Evolutionary conservation across 208 protist genomes (phyloP).

Genomic region (Leptomonas pyrrhocoris): DNA sequence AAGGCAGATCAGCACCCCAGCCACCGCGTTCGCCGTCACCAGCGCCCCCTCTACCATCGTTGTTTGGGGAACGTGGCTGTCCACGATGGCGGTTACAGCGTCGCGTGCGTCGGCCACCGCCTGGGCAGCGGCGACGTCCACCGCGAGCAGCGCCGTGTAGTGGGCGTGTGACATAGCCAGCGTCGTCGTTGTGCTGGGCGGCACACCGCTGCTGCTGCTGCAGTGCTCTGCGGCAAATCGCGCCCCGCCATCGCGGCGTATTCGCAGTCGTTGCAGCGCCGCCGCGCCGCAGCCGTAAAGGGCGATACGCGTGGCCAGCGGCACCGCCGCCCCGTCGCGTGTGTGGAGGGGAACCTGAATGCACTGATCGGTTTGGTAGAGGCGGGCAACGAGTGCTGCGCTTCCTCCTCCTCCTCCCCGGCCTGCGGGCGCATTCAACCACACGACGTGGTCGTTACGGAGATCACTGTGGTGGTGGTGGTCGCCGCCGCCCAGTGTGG

Average conservation of each 20-base stretch:
- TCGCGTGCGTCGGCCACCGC: not conserved
- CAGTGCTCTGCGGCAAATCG: constrained; percentile 3
- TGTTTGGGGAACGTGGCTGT: constrained; percentile 19
- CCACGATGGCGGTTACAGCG: constrained; percentile 10
- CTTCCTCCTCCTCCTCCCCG: not conserved
- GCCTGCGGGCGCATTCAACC: not conserved
- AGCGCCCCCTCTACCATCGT: not conserved
- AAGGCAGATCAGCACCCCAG: constrained; percentile 23
- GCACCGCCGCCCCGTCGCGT: not conserved
- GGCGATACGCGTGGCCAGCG: constrained; percentile 20
- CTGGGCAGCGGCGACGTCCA: constrained; percentile 7
- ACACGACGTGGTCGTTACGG: constrained; percentile 1
- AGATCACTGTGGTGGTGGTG: not conserved
- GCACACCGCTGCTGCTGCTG: not conserved
- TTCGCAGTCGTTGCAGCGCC: constrained; percentile 16
- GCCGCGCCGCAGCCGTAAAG: constrained; percentile 22
- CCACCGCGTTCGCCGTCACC: constrained; percentile 14
- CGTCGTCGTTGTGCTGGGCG: constrained; percentile 1
- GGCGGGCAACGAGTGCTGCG: constrained; percentile 9
- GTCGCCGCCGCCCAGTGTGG: too few relatives aligned
- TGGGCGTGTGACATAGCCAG: constrained; percentile 28
- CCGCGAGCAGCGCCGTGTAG: constrained; percentile 27
- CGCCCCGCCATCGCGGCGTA: constrained; percentile 25
- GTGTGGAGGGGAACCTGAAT: not conserved
- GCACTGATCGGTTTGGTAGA: constrained; percentile 15